A percentile compares a stretch with the other conserved stretches of the same genome.
Evolutionary conservation across 139 green algal species (phyloP).

Genomic region (Auxenochlorella pyrenoidosa): DNA sequence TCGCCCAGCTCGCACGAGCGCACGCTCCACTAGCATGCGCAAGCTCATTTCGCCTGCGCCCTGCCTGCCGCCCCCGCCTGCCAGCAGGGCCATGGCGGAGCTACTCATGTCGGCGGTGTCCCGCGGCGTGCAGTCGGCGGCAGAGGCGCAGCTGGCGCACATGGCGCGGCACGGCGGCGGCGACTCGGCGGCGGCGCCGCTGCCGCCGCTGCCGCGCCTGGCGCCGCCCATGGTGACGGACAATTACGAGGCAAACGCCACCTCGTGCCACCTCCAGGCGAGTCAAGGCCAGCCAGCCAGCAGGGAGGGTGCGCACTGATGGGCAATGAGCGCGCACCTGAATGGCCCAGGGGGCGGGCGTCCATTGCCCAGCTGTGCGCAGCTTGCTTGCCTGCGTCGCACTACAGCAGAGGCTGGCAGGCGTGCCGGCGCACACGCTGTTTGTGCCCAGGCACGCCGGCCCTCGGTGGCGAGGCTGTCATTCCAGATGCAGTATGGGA

Average conservation of each 20-base stretch:
- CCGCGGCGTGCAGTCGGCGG: neutral
- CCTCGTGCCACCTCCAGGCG: slow-evolving; percentile 31
- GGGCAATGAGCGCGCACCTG: too few relatives aligned
- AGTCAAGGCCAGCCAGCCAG: neutral
- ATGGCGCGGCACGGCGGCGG: neutral
- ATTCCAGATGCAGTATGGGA: too few relatives aligned
- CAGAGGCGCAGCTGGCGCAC: neutral
- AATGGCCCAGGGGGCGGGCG: too few relatives aligned
- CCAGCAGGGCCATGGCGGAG: slow-evolving; percentile 24
- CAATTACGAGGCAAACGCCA: slow-evolving; percentile 36
- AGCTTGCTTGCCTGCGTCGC: too few relatives aligned
- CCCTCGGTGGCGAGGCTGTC: too few relatives aligned
- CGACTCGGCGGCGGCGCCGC: neutral
- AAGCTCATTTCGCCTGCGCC: too few relatives aligned
- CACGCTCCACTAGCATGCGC: neutral
- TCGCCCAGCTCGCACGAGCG: too few relatives aligned
- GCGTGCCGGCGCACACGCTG: too few relatives aligned
- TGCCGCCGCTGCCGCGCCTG: slow-evolving; percentile 6
- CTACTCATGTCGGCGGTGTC: slow-evolving; percentile 13
- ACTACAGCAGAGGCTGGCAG: too few relatives aligned
- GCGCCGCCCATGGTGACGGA: slow-evolving; percentile 17
- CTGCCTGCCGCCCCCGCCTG: neutral
- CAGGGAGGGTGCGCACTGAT: too few relatives aligned
- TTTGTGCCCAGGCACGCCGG: too few relatives aligned
- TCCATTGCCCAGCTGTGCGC: too few relatives aligned